Conservation (phyloP, 2,329 filamentous ascomycete genomes). For the Fusarium compactum region DNA sequence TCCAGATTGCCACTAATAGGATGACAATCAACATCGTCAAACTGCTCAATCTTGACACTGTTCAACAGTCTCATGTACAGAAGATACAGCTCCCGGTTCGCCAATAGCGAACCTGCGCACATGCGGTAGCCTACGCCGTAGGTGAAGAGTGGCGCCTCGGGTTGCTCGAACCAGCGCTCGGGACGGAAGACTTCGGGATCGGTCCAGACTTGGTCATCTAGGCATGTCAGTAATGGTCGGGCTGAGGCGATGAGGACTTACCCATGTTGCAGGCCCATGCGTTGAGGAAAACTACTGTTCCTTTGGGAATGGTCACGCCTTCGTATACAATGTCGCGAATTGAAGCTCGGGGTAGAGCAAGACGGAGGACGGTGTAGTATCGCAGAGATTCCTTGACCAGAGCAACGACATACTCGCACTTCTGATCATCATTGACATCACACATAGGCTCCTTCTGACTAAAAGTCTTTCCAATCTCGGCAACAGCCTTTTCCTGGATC, state of each 20-base stretch:
- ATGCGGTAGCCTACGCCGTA: constrained; percentile 76
- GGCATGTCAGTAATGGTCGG: neutral
- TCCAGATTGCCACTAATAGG: constrained; percentile 70
- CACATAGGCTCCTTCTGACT: constrained; percentile 66
- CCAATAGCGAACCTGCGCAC: constrained; percentile 69
- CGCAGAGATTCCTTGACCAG: constrained; percentile 72
- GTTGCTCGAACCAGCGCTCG: constrained; percentile 68
- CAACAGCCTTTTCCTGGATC: constrained; percentile 70
- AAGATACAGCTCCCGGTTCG: constrained; percentile 74
- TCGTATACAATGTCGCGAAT: constrained; percentile 70
- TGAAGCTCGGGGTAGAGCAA: constrained; percentile 71
- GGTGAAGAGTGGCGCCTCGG: constrained; percentile 73
- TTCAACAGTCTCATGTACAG: constrained; percentile 72
- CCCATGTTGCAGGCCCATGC: constrained; percentile 78
- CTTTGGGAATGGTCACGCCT: constrained; percentile 69
- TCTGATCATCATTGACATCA: constrained; percentile 71
- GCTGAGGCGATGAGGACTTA: constrained; percentile 48
- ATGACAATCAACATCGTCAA: constrained; percentile 67
- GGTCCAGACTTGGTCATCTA: constrained; percentile 41
- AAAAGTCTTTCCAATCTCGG: constrained; percentile 68
- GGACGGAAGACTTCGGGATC: constrained; percentile 69
- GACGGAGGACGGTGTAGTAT: constrained; percentile 72
- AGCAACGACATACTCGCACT: constrained; percentile 72
- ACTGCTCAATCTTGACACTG: constrained; percentile 69
- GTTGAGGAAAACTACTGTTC: constrained; percentile 74